Evolutionary conservation across 1,284 basidiomycete genomes (phyloP).

Genomic region (Marasmius sp.): DNA sequence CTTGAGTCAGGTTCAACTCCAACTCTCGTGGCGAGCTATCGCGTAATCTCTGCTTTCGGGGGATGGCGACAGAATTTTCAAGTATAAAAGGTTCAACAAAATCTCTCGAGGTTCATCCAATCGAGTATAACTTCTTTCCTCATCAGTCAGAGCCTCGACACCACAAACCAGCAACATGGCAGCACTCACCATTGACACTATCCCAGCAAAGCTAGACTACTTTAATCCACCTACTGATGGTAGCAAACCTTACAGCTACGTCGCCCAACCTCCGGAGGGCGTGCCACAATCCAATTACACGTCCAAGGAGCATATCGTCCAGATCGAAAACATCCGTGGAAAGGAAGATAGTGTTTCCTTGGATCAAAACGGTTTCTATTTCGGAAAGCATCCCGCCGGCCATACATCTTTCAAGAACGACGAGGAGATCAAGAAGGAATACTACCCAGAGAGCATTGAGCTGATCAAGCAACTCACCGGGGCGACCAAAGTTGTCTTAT

Average conservation of each 20-base stretch:
- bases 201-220: not conserved
- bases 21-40: too few relatives aligned
- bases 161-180: not conserved
- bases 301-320: not conserved
- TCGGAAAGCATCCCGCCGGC: not conserved
- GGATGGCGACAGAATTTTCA: too few relatives aligned
- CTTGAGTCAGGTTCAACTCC: too few relatives aligned
- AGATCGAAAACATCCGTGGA: not conserved
- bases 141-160: too few relatives aligned
- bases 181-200: not conserved
- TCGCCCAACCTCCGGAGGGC: not conserved
- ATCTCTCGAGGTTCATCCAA: too few relatives aligned
- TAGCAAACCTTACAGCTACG: not conserved
- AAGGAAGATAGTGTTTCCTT: not conserved
- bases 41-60: too few relatives aligned
- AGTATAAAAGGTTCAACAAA: too few relatives aligned
- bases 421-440: not conserved
- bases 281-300: not conserved
- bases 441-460: slow-evolving; percentile 1
- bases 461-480: not conserved
- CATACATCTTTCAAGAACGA: not conserved
- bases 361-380: not conserved
- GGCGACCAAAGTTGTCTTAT: not conserved
- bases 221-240: not conserved
- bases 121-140: too few relatives aligned